Evolutionary conservation across 768 basidiomycete species (phyloP), one percentile per base, ranked within the genome.

Genomic region (Leccinum disarticulatum): DNA sequence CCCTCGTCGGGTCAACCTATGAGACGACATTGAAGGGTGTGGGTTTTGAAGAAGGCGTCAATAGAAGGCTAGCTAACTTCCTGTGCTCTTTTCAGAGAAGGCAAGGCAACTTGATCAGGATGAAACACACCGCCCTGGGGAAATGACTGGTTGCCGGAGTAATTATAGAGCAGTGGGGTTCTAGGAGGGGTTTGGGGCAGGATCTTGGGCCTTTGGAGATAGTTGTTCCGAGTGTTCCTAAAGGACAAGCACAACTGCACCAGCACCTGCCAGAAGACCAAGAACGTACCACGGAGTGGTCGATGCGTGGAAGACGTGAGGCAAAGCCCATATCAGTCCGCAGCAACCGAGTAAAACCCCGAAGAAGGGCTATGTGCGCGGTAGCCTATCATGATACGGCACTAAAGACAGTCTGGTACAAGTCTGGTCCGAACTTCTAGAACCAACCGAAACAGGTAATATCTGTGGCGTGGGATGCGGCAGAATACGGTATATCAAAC

Each of bases 1-100:
- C 10, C 68, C 68, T 58, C 70, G 72, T 53, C 57, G 70, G n/a
- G 70, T 64, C 22, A 74, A 27, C 14, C 61, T 15, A 49, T 56
- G 62, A 31, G 66, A 66, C 49, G 58, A 4, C 70, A 74, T 72
- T 27, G 49, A 33, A 27, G 46, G 35, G 31, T 30, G 30, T 49
- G 51, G 19, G 43, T 4, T 43, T 36, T 38, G 27, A 17, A 28
- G 36, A 49, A 13, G 41, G 35, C 17, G 47, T 50, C 30, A 22
- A 35, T 27, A 28, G 60, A 49, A 17, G 15, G 51, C 47, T 3
- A 22, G 41, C n/a, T 41, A 41, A 22, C 3, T 15, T n/a, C 49
- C 27, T 41, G 58, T n/a, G 51, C 50, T 49, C 55, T 54, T 60
- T 57, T 60, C 17, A 43, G 41, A 43, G 41, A n/a, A 43, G 9